These are phyloP conservation scores for Ceratobasidium sp. DNA, from an alignment of 1,284 basidiomycete genomes.

Conservation along the genomic window DNA sequence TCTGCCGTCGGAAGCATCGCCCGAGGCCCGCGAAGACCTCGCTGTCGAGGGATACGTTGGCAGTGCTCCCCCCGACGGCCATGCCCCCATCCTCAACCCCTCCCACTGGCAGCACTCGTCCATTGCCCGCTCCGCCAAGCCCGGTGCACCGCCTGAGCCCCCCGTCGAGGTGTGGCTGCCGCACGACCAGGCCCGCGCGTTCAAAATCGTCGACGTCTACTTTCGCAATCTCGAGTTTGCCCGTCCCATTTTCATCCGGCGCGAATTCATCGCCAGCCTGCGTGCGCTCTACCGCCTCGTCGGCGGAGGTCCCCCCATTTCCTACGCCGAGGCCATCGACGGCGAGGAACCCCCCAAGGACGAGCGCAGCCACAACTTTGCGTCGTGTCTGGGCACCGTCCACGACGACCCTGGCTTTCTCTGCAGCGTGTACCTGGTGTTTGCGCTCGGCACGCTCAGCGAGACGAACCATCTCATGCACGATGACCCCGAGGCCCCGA, in stretches of 20 bases:
- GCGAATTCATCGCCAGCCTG: constrained; percentile 67
- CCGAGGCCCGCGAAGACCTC: constrained; percentile 68
- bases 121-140: constrained; percentile 54
- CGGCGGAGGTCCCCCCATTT: constrained; percentile 34
- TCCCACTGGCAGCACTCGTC: constrained; percentile 64
- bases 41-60: constrained; percentile 74
- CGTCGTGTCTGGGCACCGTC: constrained; percentile 39
- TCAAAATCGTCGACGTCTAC: constrained; percentile 66
- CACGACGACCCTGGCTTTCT: constrained; percentile 73
- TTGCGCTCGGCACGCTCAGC: constrained; percentile 79
- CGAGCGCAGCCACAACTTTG: constrained; percentile 32
- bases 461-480: constrained; percentile 68
- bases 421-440: constrained; percentile 73
- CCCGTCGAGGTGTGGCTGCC: constrained; percentile 69
- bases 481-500: constrained; percentile 22
- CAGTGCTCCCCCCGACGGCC: constrained; percentile 68
- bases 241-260: constrained; percentile 71
- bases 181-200: constrained; percentile 49
- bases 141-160: constrained; percentile 48
- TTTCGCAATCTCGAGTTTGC: constrained; percentile 77
- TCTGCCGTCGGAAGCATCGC: constrained; percentile 47
- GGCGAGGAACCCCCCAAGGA: constrained; percentile 30
- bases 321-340: constrained; percentile 29
- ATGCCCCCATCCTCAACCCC: constrained; percentile 62
- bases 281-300: constrained; percentile 61